A percentile compares a stretch with the other conserved stretches of the same genome.
Evolutionary conservation across 1,284 basidiomycete genomes (phyloP).

Genomic region (Pseudomicrostroma phylloplanum): DNA sequence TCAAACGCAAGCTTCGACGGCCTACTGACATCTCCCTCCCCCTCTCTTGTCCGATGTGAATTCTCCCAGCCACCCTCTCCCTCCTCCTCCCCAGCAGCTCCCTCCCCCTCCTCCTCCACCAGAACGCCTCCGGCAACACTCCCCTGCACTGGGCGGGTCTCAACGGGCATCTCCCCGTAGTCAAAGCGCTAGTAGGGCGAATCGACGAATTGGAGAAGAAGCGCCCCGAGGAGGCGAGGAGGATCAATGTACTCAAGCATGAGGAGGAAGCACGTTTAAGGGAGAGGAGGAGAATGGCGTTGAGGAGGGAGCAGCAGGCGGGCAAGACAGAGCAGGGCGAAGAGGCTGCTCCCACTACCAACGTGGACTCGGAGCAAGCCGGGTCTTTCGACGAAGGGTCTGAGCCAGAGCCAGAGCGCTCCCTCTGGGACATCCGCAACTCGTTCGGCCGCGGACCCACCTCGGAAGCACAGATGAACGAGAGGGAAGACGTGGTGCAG

Average conservation of each 20-base stretch:
- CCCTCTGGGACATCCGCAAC: slow-evolving; percentile 47
- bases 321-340: background rate
- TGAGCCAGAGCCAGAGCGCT: slow-evolving; percentile 15
- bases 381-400: slow-evolving; percentile 1
- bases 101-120: slow-evolving; percentile 25
- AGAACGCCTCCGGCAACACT: slow-evolving; percentile 46
- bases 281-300: slow-evolving; percentile 9
- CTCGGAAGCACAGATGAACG: slow-evolving; percentile 47
- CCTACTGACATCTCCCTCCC: background rate
- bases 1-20: background rate
- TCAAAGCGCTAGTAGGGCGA: slow-evolving; percentile 27
- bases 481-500: slow-evolving; percentile 42
- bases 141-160: slow-evolving; percentile 49
- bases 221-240: slow-evolving; percentile 20
- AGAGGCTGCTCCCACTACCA: background rate
- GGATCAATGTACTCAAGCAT: background rate
- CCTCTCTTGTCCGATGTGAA: background rate
- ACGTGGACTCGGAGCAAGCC: slow-evolving; percentile 16
- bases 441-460: slow-evolving; percentile 45
- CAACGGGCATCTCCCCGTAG: slow-evolving; percentile 41
- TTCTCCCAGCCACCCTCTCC: slow-evolving; percentile 18
- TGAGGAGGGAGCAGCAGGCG: background rate
- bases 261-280: slow-evolving; percentile 5
- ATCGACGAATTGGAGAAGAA: slow-evolving; percentile 33
- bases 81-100: slow-evolving; percentile 26